Conservation (phyloP, 768 basidiomycete species). For the Suillus placidus region DNA sequence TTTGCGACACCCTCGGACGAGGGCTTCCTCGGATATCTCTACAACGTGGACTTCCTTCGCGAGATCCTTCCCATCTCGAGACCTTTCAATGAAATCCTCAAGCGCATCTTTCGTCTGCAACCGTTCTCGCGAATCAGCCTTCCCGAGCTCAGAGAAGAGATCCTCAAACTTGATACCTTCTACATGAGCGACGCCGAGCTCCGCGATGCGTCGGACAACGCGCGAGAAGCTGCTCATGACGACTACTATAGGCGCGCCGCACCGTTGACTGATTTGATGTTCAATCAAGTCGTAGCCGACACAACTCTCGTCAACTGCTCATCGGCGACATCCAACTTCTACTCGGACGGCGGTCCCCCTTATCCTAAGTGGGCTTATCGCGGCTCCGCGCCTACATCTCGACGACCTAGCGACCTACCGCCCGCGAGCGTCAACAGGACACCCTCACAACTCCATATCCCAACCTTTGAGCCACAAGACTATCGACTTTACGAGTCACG, state of each 20-base stretch:
- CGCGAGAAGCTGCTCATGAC: background rate
- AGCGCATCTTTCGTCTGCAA: conserved; percentile 71
- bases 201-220: conserved; percentile 27
- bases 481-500: conserved; percentile 2
- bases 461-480: background rate
- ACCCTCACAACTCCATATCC: background rate
- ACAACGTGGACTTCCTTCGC: conserved; percentile 64
- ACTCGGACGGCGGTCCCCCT: conserved; percentile 6
- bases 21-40: conserved; percentile 65
- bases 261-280: conserved; percentile 2
- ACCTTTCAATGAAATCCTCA: conserved; percentile 65
- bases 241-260: background rate
- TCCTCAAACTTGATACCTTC: conserved; percentile 62
- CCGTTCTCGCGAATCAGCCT: conserved; percentile 65
- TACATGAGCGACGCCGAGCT: conserved; percentile 58
- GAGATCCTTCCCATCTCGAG: conserved; percentile 73
- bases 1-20: conserved; percentile 67
- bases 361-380: conserved; percentile 3
- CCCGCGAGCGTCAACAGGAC: background rate
- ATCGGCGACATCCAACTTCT: conserved; percentile 2
- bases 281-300: conserved; percentile 5
- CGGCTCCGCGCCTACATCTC: background rate
- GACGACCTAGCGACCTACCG: background rate
- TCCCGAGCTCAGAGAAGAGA: conserved; percentile 55
- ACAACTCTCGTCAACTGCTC: conserved; percentile 3